Base-by-base conservation (phyloP, 768 basidiomycete species). In the Mycena maculata region DNA sequence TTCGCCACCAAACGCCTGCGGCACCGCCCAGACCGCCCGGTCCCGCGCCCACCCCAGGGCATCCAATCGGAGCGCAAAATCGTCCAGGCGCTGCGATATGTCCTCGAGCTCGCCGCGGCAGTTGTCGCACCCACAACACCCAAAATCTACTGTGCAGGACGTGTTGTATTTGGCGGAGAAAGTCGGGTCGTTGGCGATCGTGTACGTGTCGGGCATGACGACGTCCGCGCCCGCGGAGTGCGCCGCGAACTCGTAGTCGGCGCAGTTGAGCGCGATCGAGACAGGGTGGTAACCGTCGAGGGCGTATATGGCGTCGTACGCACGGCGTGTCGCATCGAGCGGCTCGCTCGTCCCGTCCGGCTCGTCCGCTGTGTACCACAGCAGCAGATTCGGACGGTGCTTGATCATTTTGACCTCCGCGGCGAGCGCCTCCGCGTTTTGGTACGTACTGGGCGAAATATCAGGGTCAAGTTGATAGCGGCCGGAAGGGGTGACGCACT, bases 61-160 rank as follows among this genome's bases (percentile, higher is more conserved):
- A 49, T 80, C 76, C 39, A 85, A 60, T 23, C 86, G 77, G 42
- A 78, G 70, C 36, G 77, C 75, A 74, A 84, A 86, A 57, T 82
- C 79, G 53, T 86, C 82, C 63, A 88, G 77, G 23, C 87, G 82
- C 3, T 78, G 77, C 38, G 82, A 81, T 23, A 88, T 79, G 65
- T 88, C 88, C 63, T 84, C 83, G 59, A 87, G 83, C 31, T 74
- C 76, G 27, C 88, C 88, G 31, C 78, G 71, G 73, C 88, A 90
- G 64, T 87, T 84, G 70, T 90, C 89, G 69, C 89, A 90, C 7
- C 89, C 89, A 55, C 87, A 89, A 71, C 81, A 83, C 4, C 87
- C 89, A 60, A 81, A 87, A 59, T 82, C 80, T 3, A 71, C 64
- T 2, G 85, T 85, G 73, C 87, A 87, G 2, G 77, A 45, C 0